Percentiles rank a stretch among this genome's conserved stretches.
These are phyloP conservation scores for Canavalia gladiata DNA, from an alignment of 306 rosid species.

Conservation along the genomic window DNA sequence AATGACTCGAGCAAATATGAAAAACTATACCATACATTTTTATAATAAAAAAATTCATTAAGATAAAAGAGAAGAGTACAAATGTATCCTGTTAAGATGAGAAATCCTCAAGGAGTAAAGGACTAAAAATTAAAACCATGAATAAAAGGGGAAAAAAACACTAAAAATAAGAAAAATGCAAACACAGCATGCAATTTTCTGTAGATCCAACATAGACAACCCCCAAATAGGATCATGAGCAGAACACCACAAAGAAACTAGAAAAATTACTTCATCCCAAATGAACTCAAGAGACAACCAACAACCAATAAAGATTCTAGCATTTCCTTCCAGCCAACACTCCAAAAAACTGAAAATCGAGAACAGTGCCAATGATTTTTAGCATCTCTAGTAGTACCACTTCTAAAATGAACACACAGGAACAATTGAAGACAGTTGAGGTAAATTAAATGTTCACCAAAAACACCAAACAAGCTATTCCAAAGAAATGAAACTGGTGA, in stretches of 20 bases:
- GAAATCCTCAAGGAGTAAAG: not conserved
- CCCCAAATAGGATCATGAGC: not conserved
- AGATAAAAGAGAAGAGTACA: not conserved
- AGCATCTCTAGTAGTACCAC: not conserved
- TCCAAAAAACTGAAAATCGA: not conserved
- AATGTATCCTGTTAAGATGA: not conserved
- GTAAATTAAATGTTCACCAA: not conserved
- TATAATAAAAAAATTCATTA: conserved; percentile 7
- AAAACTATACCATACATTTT: not conserved
- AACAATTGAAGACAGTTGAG: not conserved
- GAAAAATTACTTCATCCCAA: not conserved
- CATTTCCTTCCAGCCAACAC: not conserved
- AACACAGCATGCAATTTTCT: not conserved
- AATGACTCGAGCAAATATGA: conserved; percentile 33
- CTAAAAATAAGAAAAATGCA: not conserved
- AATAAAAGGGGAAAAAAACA: not conserved
- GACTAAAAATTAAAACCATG: not conserved
- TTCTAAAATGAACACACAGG: not conserved
- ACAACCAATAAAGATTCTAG: not conserved
- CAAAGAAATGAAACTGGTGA: not conserved
- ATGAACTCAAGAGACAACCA: not conserved
- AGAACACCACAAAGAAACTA: not conserved
- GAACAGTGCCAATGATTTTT: not conserved
- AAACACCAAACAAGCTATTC: conserved; percentile 8
- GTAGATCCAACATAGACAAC: not conserved